Evolutionary conservation across 2,329 filamentous ascomycete genomes (phyloP), one percentile per base, ranked within the genome.

Genomic region (Cladobotryum mycophilum): DNA sequence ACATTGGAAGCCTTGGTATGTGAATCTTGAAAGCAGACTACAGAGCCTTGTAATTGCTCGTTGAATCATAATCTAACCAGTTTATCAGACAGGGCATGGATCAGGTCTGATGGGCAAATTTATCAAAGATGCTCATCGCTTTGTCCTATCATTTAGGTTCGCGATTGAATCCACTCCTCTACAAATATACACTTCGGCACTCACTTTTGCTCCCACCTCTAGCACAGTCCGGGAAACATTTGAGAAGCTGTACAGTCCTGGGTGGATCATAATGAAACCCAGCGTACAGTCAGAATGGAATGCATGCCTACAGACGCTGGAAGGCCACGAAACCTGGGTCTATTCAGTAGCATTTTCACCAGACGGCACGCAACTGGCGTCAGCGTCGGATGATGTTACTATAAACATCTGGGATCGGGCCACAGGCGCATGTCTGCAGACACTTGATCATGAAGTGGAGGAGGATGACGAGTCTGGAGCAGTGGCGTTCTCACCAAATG

Each of bases 281-380:
- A 49, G 42, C 1, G 42, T 54, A n/a, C 44, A 55, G 11, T 43
- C 45, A 2, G 35, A 45, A 22, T 50, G 18, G 42, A 46, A 46
- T 30, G 41, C 34, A 14, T 53, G 41, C 37, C 13, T 48, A n/a
- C 44, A 48, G 43, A 54, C 44, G 20, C 20, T 20, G 5, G 20
- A 20, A 20, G 20, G 20, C 20, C 20, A 20, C 20, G 5, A 20
- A 4, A 0, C 4, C 3, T 1, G 3, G 3, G 12, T 55, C 9
- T 20, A 3, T 20, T 3, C 20, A 20, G 20, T 20, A 5, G 20
- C 20, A 20, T 20, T 20, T 20, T 20, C 20, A 20, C 20, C 20
- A 20, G 20, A 20, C 20, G 20, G 20, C 20, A 20, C 20, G 20
- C 20, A 20, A 20, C 20, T 20, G 5, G 20, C 20, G 20, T 20